Base-by-base conservation (phyloP, 495 filamentous ascomycete genomes). In the Talaromyces trachyspermus region DNA sequence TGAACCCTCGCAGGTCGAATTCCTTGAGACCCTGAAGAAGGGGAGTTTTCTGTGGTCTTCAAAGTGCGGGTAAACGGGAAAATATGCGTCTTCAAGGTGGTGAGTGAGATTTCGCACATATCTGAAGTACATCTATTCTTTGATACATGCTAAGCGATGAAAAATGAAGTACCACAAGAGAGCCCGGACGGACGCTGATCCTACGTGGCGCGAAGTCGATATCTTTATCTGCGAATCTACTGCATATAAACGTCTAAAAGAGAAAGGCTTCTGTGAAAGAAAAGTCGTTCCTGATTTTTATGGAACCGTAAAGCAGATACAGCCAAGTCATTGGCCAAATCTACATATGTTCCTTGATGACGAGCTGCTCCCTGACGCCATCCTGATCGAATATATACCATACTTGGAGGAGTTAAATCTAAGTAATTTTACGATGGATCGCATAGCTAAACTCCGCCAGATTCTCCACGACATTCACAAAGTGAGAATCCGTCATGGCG, bases 371-470 rank as follows among this genome's bases (percentile, higher is more conserved):
- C 56, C 56, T 4, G 57, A 59, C 33, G 55, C 58, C 29, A 46
- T 59, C 27, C 46, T 61, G 10, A 56, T 61, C 27, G 58, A 58
- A 38, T 60, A 60, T 37, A 54, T 58, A 14, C 57, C 57, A 12
- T 27, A 58, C 46, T 23, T 54, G 46, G 37, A 48, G 38, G 24
- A 33, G 38, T 47, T 60, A 43, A 52, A 56, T 36, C 46, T 60
- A 29, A 48, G 49, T 22, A 58, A 44, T 29, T 60, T 38, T 43
- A 49, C 57, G 18, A 19, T 33, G 29, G 17, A 51, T 6, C 24
- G 25, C 18, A 18, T 54, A 18, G 23, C 11, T 29, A 42, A 36
- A 48, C 37, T 61, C 27, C 52, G 55, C 25, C 11, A 53, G 19
- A 55, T 50, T 33, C 58, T 61, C n/a, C 27, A 51, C 15, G 49